Base-by-base conservation (phyloP, 2,329 filamentous ascomycete genomes). In the Diplodia seriata region DNA sequence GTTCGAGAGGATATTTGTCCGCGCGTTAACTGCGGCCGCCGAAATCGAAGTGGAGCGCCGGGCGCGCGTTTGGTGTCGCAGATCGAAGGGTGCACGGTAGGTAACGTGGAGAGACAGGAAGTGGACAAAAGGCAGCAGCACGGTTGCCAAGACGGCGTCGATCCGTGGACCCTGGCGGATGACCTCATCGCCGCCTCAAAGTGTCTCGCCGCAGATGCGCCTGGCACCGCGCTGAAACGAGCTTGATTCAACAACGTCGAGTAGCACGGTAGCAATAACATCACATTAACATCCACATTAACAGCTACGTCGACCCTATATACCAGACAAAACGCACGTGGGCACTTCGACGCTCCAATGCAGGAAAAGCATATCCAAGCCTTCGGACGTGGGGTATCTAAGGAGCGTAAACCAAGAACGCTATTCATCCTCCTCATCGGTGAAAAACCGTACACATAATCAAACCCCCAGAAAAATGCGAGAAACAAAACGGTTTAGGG, bases 101-200 rank as follows among this genome's bases (percentile, higher is more conserved):
- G 31, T 38, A 12, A 11, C 36, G 11, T 38, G 36, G 31, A 38
- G 36, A 38, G n/a, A 15, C 4, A 49, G n/a, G 20, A 43, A 29
- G 43, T 15, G 31, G 31, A 33, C 40, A 20, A 53, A 64, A 40
- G 49, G 47, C 29, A 51, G 49, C 29, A n/a, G 36, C 9, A 38
- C 26, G 40, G 64, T 59, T 57, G 64, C 64, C 64, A 67, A 67
- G 64, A n/a, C 53, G n/a, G 53, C 54, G 54, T 38, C 33, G 33
- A 54, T 65, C 33, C 9, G 61, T 47, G 61, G 61, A 65, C 49
- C 62, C 62, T 55, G 62, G 53, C 50, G 18, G 29, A 66, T 66
- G 63, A 66, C 63, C 36, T 66, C 50, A 66, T 33, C 23, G 23
- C 43, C 23, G 59, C 50, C 29, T 18, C 8, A 20, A 61, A n/a